Conservation (phyloP, 2,329 filamentous ascomycete species). For the Fusarium coffeatum region DNA sequence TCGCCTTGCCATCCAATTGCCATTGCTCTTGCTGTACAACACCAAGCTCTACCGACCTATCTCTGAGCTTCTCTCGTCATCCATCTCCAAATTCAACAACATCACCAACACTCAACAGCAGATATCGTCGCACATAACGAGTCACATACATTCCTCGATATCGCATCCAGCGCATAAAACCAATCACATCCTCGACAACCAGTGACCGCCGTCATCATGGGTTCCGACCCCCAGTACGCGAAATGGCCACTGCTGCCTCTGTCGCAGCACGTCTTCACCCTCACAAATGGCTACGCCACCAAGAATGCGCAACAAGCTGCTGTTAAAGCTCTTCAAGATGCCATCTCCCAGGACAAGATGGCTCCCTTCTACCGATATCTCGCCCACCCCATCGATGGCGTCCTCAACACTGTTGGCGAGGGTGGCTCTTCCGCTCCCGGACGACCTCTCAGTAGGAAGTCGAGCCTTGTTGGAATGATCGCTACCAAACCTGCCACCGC, state of each 20-base stretch:
- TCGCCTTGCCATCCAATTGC: constrained; percentile 40
- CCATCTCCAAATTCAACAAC: constrained; percentile 36
- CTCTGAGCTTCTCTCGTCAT: constrained; percentile 44
- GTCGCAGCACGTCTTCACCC: constrained; percentile 86
- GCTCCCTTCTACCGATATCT: constrained; percentile 87
- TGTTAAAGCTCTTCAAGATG: constrained; percentile 81
- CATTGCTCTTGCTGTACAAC: constrained; percentile 33
- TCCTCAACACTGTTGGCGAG: constrained; percentile 82
- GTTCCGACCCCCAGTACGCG: constrained; percentile 85
- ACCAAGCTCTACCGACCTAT: constrained; percentile 36
- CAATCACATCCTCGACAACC: constrained; percentile 46
- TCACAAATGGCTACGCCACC: constrained; percentile 82
- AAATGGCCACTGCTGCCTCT: constrained; percentile 86
- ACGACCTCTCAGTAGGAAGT: constrained; percentile 74
- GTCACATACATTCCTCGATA: background rate
- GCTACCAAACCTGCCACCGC: constrained; percentile 74
- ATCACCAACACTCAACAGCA: constrained; percentile 8
- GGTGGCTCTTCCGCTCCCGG: constrained; percentile 60
- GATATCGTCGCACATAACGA: background rate
- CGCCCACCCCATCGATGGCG: constrained; percentile 82
- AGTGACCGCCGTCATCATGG: constrained; percentile 65
- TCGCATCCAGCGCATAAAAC: constrained; percentile 4
- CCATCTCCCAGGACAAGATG: constrained; percentile 86
- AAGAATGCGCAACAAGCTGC: constrained; percentile 75
- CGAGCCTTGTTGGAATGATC: constrained; percentile 78